A percentile compares a stretch with the other conserved stretches of the same genome.
phyloP scores from a whole-genome alignment of 2,329 filamentous ascomycete species.

The Colletotrichum sp. region DNA sequence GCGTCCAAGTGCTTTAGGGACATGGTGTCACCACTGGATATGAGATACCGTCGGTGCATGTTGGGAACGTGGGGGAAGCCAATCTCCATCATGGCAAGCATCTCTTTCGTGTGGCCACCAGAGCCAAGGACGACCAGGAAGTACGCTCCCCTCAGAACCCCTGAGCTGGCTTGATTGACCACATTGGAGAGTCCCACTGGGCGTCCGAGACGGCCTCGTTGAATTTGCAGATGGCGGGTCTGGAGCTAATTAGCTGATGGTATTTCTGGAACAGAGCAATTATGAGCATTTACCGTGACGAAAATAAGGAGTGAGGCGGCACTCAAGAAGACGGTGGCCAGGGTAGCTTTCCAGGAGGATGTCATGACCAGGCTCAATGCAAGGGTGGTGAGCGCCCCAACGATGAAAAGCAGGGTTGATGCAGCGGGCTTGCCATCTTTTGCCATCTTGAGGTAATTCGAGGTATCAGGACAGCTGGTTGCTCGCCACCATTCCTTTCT shows the following conservation, averaged over 20 bases:
- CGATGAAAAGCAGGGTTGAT: constrained; percentile 8
- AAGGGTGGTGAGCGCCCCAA: background rate
- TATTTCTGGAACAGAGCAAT: background rate
- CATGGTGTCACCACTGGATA: constrained; percentile 78
- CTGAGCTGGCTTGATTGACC: constrained; percentile 2
- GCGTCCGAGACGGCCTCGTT: background rate
- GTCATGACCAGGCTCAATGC: background rate
- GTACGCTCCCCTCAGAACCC: constrained; percentile 45
- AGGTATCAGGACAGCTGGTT: background rate
- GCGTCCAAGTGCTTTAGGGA: constrained; percentile 72
- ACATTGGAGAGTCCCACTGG: constrained; percentile 6
- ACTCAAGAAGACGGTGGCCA: background rate
- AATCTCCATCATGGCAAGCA: constrained; percentile 80
- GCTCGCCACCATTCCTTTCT: background rate
- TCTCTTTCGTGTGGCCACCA: constrained; percentile 93
- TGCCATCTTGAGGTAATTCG: background rate
- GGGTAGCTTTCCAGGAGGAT: constrained; percentile 8
- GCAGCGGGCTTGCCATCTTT: background rate
- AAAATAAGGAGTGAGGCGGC: constrained; percentile 26
- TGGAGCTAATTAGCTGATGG: background rate
- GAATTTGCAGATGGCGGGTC: constrained; percentile 9
- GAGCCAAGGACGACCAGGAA: constrained; percentile 86
- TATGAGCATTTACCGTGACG: constrained; percentile 28
- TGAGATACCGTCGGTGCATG: constrained; percentile 80
- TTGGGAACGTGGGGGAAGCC: constrained; percentile 54